Base-by-base conservation (phyloP, 2,329 filamentous ascomycete genomes). In the Teratosphaeriaceae sp. region DNA sequence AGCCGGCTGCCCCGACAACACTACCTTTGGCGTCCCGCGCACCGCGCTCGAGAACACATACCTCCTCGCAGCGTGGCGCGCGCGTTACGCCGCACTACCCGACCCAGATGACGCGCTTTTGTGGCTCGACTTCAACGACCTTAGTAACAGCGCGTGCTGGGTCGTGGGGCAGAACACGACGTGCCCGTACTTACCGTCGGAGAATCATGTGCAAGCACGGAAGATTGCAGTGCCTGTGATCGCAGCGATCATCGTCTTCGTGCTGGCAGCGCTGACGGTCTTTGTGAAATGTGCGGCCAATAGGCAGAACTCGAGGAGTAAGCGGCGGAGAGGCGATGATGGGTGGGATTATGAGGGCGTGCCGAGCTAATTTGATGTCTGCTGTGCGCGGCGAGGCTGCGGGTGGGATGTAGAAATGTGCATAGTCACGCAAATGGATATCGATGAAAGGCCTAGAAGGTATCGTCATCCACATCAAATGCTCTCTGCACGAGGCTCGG, bases 341-440 rank as follows among this genome's bases (percentile, higher is more conserved):
- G 77, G 77, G 1, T 80, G 78, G 73, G 77, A 82, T 53, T 84
- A 84, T 65, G 81, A 84, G 57, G 81, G 81, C 13, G 79, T 85
- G 39, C 80, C 80, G 23, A 33, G 11, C 11, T 38, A 16, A 26
- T 37, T 23, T 38, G 36, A 44, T 19, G n/a, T n/a, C n/a, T n/a
- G n/a, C n/a, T n/a, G n/a, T n/a, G n/a, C n/a, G n/a, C n/a, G n/a
- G n/a, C n/a, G n/a, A n/a, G n/a, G n/a, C n/a, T n/a, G n/a, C n/a
- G n/a, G n/a, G n/a, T n/a, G n/a, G n/a, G n/a, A n/a, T n/a, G n/a
- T n/a, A n/a, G n/a, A n/a, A n/a, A n/a, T n/a, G n/a, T n/a, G n/a
- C n/a, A n/a, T n/a, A n/a, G n/a, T n/a, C n/a, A n/a, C 27, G 12
- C 15, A 30, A 5, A 30, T 30, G 12, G 5, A 13, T 12, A 30